Evolutionary conservation across 495 filamentous ascomycete species (phyloP).

Genomic region (Rhypophila decipiens): DNA sequence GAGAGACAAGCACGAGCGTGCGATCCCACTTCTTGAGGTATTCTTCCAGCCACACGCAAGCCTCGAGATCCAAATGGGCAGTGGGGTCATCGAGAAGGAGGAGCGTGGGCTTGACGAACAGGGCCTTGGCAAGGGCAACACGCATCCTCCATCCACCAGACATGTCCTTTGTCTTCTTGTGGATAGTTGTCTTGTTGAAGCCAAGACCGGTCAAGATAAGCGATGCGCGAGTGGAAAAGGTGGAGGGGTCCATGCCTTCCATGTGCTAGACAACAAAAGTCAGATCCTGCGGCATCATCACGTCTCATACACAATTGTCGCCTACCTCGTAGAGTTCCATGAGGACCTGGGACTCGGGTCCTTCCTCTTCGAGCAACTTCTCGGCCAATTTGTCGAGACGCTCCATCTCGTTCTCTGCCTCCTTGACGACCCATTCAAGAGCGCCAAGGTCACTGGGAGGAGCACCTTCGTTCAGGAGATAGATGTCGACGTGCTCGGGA

Average conservation of each 20-base stretch:
- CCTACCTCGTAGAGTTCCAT: conserved; percentile 95
- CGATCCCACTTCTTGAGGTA: conserved; percentile 99
- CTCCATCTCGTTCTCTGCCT: conserved; percentile 91
- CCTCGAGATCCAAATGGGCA: conserved; percentile 98
- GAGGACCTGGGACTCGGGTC: conserved; percentile 83
- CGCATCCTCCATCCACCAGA: conserved; percentile 99
- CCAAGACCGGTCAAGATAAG: conserved; percentile 97
- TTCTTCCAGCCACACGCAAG: conserved; percentile 99
- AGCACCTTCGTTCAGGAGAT: conserved; percentile 97
- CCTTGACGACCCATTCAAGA: conserved; percentile 91
- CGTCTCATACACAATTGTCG: no score
- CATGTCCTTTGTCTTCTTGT: conserved; percentile 99
- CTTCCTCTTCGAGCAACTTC: conserved; percentile 82
- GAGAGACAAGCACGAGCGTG: conserved; percentile 94
- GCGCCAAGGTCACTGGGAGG: conserved; percentile 82
- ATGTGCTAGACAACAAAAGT: conserved; percentile 62
- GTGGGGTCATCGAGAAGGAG: conserved; percentile 97
- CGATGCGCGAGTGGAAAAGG: conserved; percentile 93
- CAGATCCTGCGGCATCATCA: no score
- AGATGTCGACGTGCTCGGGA: conserved; percentile 96
- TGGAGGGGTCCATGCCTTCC: conserved; percentile 99
- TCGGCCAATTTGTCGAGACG: conserved; percentile 83
- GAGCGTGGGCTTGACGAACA: conserved; percentile 96
- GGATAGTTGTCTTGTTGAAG: conserved; percentile 94
- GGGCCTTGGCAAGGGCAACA: conserved; percentile 92